phyloP scores from a whole-genome alignment of 1,139 yeast species.

The Suhomyces kunorum region DNA sequence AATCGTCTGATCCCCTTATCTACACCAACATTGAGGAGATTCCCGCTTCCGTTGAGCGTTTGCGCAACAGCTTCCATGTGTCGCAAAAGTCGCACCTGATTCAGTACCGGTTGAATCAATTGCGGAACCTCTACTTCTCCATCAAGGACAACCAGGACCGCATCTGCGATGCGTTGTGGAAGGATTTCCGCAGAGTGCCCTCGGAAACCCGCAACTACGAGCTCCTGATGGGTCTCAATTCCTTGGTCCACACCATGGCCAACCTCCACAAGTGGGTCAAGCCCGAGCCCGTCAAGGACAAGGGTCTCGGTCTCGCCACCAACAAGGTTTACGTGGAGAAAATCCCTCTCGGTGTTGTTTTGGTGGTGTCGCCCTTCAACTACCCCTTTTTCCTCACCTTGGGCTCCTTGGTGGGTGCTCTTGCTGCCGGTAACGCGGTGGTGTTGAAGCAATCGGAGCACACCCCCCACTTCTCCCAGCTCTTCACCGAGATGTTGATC shows the following conservation, averaged over 20 bases:
- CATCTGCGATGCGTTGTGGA: conserved; percentile 57
- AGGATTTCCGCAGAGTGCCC: conserved; percentile 66
- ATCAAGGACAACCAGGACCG: conserved; percentile 59
- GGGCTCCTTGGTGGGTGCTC: conserved; percentile 73
- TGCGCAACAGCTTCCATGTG: conserved; percentile 46
- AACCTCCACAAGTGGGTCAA: conserved; percentile 63
- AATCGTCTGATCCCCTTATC: conserved; percentile 10
- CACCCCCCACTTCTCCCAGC: conserved; percentile 62
- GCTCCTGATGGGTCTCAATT: conserved; percentile 50
- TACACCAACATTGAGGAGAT: conserved; percentile 57
- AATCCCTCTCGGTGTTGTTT: conserved; percentile 74
- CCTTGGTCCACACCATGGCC: conserved; percentile 60
- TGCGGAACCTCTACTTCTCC: conserved; percentile 69
- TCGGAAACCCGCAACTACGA: conserved; percentile 67
- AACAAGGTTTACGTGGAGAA: conserved; percentile 56
- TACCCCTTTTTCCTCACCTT: conserved; percentile 72
- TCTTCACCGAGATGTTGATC: conserved; percentile 56
- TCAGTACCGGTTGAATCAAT: conserved; percentile 59
- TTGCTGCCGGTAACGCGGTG: conserved; percentile 86
- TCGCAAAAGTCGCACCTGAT: conserved; percentile 55
- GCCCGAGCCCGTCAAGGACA: conserved; percentile 48
- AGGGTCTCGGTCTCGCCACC: conserved; percentile 49
- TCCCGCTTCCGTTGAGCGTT: conserved; percentile 43
- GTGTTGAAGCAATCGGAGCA: conserved; percentile 79
- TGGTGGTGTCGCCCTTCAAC: conserved; percentile 83